A percentile compares a stretch with the other conserved stretches of the same genome.
phyloP scores from a whole-genome alignment of 2,329 filamentous ascomycete species.

The Teratosphaeria pseudoeucalypti region DNA sequence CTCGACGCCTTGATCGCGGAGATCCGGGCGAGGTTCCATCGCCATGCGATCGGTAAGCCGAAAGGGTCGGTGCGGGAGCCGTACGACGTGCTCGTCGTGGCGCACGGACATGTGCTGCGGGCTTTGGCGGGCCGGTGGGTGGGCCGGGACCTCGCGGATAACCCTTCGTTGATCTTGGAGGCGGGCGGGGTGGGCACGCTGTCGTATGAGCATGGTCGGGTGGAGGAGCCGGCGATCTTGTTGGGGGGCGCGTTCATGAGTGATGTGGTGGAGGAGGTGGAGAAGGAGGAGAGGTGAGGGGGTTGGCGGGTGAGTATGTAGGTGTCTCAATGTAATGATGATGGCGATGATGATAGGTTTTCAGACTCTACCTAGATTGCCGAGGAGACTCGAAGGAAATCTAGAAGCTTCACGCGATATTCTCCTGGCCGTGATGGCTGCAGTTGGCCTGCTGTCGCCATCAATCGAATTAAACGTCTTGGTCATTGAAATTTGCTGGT shows the following conservation, averaged over 20 bases:
- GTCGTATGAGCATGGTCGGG: conserved; percentile 41
- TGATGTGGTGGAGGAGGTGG: conserved; percentile 35
- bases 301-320: too few species aligned
- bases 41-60: conserved; percentile 43
- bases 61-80: conserved; percentile 28
- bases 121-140: conserved; percentile 85
- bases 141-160: conserved; percentile 60
- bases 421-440: background rate
- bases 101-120: conserved; percentile 80
- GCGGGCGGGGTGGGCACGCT: conserved; percentile 42
- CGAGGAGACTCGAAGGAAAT: background rate
- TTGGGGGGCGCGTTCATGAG: conserved; percentile 42
- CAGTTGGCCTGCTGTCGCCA: background rate
- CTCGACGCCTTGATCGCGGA: conserved; percentile 67
- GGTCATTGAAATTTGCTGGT: too few species aligned
- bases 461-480: background rate
- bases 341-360: too few species aligned
- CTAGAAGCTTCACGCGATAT: background rate
- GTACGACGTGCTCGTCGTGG: conserved; percentile 67
- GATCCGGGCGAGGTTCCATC: conserved; percentile 47
- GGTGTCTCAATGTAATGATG: too few species aligned
- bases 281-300: conserved; percentile 9
- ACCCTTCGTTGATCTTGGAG: conserved; percentile 73
- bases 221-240: conserved; percentile 42
- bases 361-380: too few species aligned